Evolutionary conservation across 495 filamentous ascomycete species (phyloP).

Genomic region (Lasiosphaeriaceae sp.): DNA sequence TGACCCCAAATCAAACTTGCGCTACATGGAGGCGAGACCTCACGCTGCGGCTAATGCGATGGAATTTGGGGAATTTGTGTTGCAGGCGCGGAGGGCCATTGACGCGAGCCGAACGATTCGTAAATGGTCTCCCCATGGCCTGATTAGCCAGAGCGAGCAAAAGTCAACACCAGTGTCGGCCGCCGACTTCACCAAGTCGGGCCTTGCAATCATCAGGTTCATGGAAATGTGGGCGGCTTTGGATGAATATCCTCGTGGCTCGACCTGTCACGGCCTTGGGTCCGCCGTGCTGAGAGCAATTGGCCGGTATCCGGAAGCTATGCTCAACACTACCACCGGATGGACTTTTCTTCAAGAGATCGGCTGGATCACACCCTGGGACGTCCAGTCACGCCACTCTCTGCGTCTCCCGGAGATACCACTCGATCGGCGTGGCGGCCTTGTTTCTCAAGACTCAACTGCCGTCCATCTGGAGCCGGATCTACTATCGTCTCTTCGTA

Average conservation of each 20-base stretch:
- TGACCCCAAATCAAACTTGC: neutral
- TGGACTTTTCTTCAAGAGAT: conserved; percentile 81
- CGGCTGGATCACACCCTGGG: conserved; percentile 77
- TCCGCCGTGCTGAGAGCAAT: conserved; percentile 69
- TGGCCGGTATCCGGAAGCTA: conserved; percentile 60
- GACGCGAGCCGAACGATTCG: conserved; percentile 61
- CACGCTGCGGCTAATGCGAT: neutral
- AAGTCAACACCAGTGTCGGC: conserved; percentile 11
- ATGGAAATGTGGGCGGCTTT: conserved; percentile 65
- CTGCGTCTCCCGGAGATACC: conserved; percentile 50
- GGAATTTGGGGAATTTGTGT: conserved; percentile 49
- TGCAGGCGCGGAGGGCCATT: conserved; percentile 62
- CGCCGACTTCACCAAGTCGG: conserved; percentile 41
- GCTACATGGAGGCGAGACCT: no score
- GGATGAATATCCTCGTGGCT: conserved; percentile 43
- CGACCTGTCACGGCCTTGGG: conserved; percentile 55
- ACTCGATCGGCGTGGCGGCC: conserved; percentile 40
- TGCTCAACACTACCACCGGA: conserved; percentile 52
- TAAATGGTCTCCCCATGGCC: conserved; percentile 53
- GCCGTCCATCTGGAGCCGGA: conserved; percentile 28
- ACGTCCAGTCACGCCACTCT: conserved; percentile 62
- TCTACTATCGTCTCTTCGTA: conserved; percentile 56
- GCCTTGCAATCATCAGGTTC: conserved; percentile 62
- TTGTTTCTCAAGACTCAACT: conserved; percentile 28
- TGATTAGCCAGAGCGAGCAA: conserved; percentile 41